Base-by-base conservation (phyloP, 768 basidiomycete genomes). In the Lentinula raphanica region DNA sequence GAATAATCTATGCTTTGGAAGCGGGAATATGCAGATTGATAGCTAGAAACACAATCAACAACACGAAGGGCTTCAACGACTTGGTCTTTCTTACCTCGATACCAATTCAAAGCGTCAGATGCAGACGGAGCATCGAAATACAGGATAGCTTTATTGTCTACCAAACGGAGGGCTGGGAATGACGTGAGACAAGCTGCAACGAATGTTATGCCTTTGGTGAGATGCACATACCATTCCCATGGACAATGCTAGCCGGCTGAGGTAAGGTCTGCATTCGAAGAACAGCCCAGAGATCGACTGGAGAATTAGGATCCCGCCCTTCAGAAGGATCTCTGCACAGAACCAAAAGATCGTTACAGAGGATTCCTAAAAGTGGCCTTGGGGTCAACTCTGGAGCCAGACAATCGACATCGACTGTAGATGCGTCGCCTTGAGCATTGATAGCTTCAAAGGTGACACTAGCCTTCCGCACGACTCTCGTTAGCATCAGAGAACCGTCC, bases 251-350 rank as follows among this genome's bases (percentile, higher is more conserved):
- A 17, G 92, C 93, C 5, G 92, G 94, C 65, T 94, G 92, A 5
- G 88, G 87, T 44, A 94, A 68, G 0, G 94, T 96, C 70, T 95
- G 93, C 93, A 99, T 94, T 42, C 96, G 81, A 60, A 98, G 74
- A 31, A 98, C 96, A 32, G 94, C 94, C 89, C 93, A 98, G n/a
- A 98, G 78, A 67, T 98, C 95, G 29, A 98, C 93, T 23, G 68
- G 72, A 3, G 84, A 86, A 46, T 77, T 74, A 23, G 83, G 85
- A 62, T 96, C 94, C 62, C 82, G 81, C 45, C 90, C 91, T 39
- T 87, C 86, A 11, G 88, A 85, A 9, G 91, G 87, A 71, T 95
- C 92, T 60, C 91, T 85, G 70, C 92, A 94, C 49, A 98, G 76
- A 15, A 98, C 94, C 65, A 99, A 74, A 55, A 98, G 77, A 70